Evolutionary conservation across 176 grass and related monocot genomes (phyloP), one percentile per base, ranked within the genome.

Genomic region (Juncus inflexus): DNA sequence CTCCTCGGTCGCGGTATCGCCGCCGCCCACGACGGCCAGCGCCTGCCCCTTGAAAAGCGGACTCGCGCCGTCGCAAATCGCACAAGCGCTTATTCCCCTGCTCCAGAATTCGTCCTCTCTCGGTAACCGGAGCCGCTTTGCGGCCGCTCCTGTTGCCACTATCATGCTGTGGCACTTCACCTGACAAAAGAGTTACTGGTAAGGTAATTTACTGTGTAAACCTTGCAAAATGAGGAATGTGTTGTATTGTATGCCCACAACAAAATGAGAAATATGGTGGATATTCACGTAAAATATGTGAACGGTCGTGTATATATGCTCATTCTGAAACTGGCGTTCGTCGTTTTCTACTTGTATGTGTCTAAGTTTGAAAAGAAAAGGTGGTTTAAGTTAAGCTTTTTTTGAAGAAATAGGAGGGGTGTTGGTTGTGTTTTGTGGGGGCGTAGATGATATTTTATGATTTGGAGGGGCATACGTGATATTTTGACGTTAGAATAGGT

Each of bases 61-160:
- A 12, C 88, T 92, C 52, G 94, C 94, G 66, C 94, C 94, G 66
- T 99, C 94, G 79, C 94, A 99, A 82, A 99, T 99, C 55, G 94
- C 89, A 4, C 94, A 99, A 50, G 94, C 94, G 5, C 94, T 99
- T 64, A 99, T 92, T 65, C 94, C 94, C 90, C 89, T 89, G 69
- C 94, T 92, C 94, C 94, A 99, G 77, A 99, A 99, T 70, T 92
- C 94, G 73, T 99, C 85, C 76, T 99, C 94, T 65, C 80, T 88
- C 56, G 94, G 94, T 50, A 99, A 82, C 3, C 53, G 43, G 19
- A 99, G 77, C 43, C 85, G 84, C 63, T 90, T 86, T 52, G 94
- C 94, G 64, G 72, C 89, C 8, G 94, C 94, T 75, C 94, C 94
- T 61, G 94, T 99, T 72, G 94, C 94, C 74, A 99, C 81, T 12